Evolutionary conservation across 2,329 filamentous ascomycete genomes (phyloP).

Genomic region (Plenodomus lindquistii): DNA sequence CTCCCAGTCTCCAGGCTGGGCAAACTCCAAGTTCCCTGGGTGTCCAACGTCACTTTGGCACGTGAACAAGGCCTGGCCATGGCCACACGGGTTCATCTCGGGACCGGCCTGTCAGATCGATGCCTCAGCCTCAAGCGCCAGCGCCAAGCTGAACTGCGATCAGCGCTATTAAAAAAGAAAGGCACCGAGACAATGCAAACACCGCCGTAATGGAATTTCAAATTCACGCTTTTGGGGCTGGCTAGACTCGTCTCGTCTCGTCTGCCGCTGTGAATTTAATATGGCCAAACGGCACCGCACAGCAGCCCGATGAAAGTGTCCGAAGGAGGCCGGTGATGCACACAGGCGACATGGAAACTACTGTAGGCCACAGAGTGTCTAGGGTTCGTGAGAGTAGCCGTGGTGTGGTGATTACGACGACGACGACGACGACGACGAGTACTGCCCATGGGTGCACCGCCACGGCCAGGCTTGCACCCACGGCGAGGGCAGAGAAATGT

Average conservation of each 20-base stretch:
- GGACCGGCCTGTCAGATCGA: neutral
- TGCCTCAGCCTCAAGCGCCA: neutral
- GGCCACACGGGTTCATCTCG: neutral
- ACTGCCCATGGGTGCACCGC: conserved; percentile 7
- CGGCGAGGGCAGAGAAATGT: neutral
- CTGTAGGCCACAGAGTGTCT: too few relatives aligned
- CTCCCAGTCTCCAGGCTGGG: neutral
- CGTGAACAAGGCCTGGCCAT: neutral
- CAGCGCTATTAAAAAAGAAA: neutral
- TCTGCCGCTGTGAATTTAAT: neutral
- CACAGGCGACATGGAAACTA: too few relatives aligned
- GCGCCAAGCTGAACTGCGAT: neutral
- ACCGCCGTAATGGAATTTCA: neutral
- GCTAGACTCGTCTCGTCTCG: neutral
- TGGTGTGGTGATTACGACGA: too few relatives aligned
- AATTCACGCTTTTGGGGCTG: neutral
- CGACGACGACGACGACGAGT: neutral
- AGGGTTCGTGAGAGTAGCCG: too few relatives aligned
- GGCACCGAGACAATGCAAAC: neutral
- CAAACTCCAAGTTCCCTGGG: too few relatives aligned
- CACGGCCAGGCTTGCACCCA: conserved; percentile 1
- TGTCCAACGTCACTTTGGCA: too few relatives aligned
- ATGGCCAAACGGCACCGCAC: too few relatives aligned
- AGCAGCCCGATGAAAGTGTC: too few relatives aligned
- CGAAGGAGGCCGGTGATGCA: too few relatives aligned